Base-by-base conservation (phyloP, 441 rosid genomes). In the Euphorbia corollata region DNA sequence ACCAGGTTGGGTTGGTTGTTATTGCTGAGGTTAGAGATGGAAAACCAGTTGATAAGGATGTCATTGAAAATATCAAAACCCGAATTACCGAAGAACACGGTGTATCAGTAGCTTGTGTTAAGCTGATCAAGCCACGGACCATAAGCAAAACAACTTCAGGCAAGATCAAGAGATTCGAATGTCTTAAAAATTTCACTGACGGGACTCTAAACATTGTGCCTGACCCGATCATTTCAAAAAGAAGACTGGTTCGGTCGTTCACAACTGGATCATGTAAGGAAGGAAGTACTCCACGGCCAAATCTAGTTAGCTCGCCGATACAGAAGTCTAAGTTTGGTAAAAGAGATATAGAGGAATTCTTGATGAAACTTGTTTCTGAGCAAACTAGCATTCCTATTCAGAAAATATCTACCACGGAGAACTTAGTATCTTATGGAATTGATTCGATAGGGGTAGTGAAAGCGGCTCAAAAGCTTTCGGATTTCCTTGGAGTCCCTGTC, bases 371-470 rank as follows among this genome's bases (percentile, higher is more conserved):
- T 13, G 81, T 87, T 45, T 78, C 85, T 15, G 87, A 85, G 64
- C 82, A 81, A 74, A 86, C 87, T 0, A 83, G 87, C 64, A 75
- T 81, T 68, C 68, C 86, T 27, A 24, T 74, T 39, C 64, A 71
- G 59, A 79, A 74, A 50, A 80, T 86, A 27, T 84, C 87, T n/a
- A 72, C 81, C 27, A 80, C 75, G 1, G 89, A 86, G 68, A 84
- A 77, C 78, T 81, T 87, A 34, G 80, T 73, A 24, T 81, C 94
- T 4, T 84, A 87, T 54, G 94, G 94, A 64, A 79, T 87, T n/a
- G 94, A 87, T 73, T 87, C 94, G 0, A 87, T 85, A 58, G 93
- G 89, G 0, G 85, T 85, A 4, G 93, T 87, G 38, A 80, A 86
- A 77, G 94, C 94, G 55, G 82, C 94, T 68, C 94, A 87, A 41